Base-by-base conservation (phyloP, 768 basidiomycete species). In the Chalciporus sphaerocephalus region DNA sequence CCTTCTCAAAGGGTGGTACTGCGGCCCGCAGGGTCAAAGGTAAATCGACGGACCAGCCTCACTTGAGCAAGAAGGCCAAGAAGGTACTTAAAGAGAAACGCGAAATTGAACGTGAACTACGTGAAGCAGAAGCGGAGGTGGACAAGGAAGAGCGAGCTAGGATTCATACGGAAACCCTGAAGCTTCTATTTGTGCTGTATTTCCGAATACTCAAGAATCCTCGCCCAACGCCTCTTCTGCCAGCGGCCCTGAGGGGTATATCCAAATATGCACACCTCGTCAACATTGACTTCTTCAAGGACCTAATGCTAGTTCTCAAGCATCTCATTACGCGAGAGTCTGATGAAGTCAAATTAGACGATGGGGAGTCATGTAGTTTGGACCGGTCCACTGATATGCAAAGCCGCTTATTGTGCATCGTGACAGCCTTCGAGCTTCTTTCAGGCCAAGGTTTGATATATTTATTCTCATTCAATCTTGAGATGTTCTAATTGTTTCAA, bases 241-340 rank as follows among this genome's bases (percentile, higher is more conserved):
- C 92, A 17, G 79, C 87, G 24, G 94, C 93, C 34, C 74, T 99
- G 52, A 84, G 87, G 58, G 96, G 96, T 50, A 87, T 98, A 57
- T 83, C 93, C 3, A 85, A 82, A 69, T 98, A 91, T 60, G 87
- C 95, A 1, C 96, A 98, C 63, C 80, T 97, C 47, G 92, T 99
- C 65, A 99, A 96, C 67, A 80, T 98, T 56, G 94, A 99, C 65
- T 98, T 99, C 70, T 99, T 98, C 80, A 85, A 86, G 59, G 96
- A 99, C 69, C 74, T 99, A 38, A 78, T 99, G 73, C 74, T 80
- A 43, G 90, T 93, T 5, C 73, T 99, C 25, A 88, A 88, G 68
- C 76, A 75, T 47, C 77, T 94, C 47, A 80, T 94, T 56, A 59
- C 71, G 41, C 80, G 79, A 50, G 72, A 75, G 33, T 50, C 52